Conservation (phyloP, 1,284 basidiomycete species). For the Vanrija humicola region DNA sequence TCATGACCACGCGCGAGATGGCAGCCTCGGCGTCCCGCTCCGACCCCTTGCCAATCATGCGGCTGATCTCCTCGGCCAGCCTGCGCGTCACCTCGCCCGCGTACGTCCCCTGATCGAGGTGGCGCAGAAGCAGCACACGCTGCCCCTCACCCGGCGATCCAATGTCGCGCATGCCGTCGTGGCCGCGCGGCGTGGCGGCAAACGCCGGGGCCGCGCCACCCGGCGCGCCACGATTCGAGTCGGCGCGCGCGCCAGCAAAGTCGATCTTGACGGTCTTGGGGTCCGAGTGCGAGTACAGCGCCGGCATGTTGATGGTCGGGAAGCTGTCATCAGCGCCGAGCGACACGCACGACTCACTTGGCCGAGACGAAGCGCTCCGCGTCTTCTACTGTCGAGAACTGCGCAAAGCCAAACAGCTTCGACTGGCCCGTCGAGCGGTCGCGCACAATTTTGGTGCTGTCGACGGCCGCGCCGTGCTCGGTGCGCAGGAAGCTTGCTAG, state of each 20-base stretch:
- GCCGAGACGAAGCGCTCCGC: conserved; percentile 82
- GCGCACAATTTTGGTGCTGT: conserved; percentile 71
- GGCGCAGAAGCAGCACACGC: conserved; percentile 73
- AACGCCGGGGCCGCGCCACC: conserved; percentile 27
- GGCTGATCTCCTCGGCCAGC: conserved; percentile 64
- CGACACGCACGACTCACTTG: conserved; percentile 45
- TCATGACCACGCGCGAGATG: conserved; percentile 76
- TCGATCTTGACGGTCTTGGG: conserved; percentile 80
- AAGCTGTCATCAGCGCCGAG: conserved; percentile 49
- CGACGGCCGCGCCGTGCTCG: conserved; percentile 54
- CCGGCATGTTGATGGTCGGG: conserved; percentile 77
- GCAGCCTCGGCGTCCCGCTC: conserved; percentile 71
- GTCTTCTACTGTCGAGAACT: conserved; percentile 75
- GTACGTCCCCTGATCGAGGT: conserved; percentile 78
- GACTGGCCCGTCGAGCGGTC: conserved; percentile 86
- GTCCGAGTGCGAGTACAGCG: conserved; percentile 47
- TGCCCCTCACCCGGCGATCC: conserved; percentile 48
- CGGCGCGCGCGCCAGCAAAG: conserved; percentile 56
- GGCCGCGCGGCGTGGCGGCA: conserved; percentile 40
- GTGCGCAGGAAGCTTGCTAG: conserved; percentile 64
- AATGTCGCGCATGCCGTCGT: conserved; percentile 91
- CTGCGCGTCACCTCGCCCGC: conserved; percentile 50
- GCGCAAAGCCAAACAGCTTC: conserved; percentile 90
- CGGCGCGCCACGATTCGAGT: conserved; percentile 34
- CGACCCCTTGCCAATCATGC: conserved; percentile 58